phyloP scores from a whole-genome alignment of 257 asterid genomes.

The Nicotiana sylvestris region DNA sequence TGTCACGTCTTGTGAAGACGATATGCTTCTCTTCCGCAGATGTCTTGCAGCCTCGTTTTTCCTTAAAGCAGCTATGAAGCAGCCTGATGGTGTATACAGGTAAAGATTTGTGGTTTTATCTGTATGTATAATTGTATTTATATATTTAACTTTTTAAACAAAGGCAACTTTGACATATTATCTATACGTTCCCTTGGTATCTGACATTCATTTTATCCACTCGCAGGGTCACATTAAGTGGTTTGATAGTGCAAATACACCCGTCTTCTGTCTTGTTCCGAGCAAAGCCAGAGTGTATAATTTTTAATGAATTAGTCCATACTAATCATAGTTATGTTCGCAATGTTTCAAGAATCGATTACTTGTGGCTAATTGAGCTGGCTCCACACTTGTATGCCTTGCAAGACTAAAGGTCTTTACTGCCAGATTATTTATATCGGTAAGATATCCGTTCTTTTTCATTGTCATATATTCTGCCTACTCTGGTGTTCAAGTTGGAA shows the following conservation, averaged over 20 bases:
- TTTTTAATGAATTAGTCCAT: constrained; percentile 69
- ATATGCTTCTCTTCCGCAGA: constrained; percentile 63
- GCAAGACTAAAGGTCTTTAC: constrained; percentile 31
- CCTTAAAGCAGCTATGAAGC: constrained; percentile 92
- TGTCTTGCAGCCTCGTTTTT: constrained; percentile 92
- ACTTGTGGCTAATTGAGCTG: constrained; percentile 81
- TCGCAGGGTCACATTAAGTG: constrained; percentile 83
- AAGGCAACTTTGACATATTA: not conserved
- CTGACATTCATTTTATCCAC: constrained; percentile 14
- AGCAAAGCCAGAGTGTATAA: constrained; percentile 78
- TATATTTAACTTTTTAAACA: not conserved
- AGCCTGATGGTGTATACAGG: constrained; percentile 95
- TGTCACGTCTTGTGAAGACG: constrained; percentile 81
- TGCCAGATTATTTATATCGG: not conserved
- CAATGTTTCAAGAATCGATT: constrained; percentile 71
- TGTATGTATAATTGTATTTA: not conserved
- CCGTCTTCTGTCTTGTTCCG: constrained; percentile 84
- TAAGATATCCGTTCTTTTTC: not conserved
- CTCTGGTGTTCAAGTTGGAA: not conserved
- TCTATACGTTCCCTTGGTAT: not conserved
- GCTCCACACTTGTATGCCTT: constrained; percentile 74
- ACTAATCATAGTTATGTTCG: constrained; percentile 74
- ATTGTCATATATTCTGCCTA: not conserved
- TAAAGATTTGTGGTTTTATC: constrained; percentile 14
- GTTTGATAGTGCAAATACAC: constrained; percentile 78